Percentiles rank a stretch among this genome's conserved stretches.
Conservation (phyloP, 306 rosid genomes). For the Malus orientalis region DNA sequence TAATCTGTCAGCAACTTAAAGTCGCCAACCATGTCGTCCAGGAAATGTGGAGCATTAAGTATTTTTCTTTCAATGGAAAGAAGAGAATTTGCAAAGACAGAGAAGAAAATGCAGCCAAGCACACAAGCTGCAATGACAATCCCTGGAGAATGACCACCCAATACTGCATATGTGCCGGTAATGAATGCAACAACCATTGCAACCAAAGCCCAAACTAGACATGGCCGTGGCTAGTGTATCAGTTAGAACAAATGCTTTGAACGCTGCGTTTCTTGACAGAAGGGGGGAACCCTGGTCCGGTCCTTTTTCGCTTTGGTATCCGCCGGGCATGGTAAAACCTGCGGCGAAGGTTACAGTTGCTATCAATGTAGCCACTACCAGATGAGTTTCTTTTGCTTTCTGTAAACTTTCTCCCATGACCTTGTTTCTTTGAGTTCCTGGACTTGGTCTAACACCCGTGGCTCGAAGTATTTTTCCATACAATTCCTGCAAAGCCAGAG, state of each 20-base stretch:
- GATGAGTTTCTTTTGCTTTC: not conserved
- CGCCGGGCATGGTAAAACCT: not conserved
- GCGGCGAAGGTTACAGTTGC: not conserved
- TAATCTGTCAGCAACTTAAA: no score
- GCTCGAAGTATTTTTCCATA: no score
- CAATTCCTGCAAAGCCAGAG: no score
- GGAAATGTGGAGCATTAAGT: no score
- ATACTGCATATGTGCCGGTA: not conserved
- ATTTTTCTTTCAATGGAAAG: no score
- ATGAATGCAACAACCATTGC: not conserved
- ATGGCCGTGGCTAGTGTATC: not conserved
- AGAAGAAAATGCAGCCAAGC: not conserved
- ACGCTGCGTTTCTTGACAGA: not conserved
- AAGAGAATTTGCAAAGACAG: no score
- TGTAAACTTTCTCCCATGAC: not conserved
- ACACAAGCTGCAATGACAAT: not conserved
- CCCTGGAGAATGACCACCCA: not conserved
- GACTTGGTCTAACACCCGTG: no score
- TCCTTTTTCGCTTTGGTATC: not conserved
- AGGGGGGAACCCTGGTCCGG: not conserved
- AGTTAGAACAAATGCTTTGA: not conserved
- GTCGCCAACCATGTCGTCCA: no score
- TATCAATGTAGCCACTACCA: not conserved
- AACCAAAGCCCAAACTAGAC: not conserved
- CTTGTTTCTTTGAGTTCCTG: not conserved